Evolutionary conservation across 139 green algal species (phyloP).

Genomic region (Pleodorina starrii): DNA sequence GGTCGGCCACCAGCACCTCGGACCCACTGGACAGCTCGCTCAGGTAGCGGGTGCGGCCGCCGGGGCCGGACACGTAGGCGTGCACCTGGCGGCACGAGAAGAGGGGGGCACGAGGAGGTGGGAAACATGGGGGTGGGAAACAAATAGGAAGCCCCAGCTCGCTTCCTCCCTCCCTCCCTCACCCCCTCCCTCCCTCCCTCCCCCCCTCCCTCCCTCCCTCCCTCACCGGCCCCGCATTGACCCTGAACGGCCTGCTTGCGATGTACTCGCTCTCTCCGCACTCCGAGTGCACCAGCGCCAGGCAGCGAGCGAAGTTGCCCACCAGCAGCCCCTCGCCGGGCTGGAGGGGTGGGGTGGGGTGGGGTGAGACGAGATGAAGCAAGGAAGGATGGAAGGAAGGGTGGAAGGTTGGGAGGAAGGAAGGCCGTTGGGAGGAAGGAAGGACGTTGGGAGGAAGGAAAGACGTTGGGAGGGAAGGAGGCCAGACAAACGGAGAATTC

Average conservation of each 20-base stretch:
- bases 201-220: no score
- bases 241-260: constrained; percentile 86
- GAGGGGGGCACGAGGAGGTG: no score
- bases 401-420: no score
- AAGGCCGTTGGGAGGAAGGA: not conserved
- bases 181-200: not conserved
- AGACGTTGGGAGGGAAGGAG: no score
- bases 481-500: no score
- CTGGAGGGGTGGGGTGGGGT: not conserved
- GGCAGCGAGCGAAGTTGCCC: constrained; percentile 85
- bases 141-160: no score
- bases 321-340: constrained; percentile 93
- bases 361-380: not conserved
- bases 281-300: constrained; percentile 94
- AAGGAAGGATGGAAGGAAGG: not conserved
- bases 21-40: constrained; percentile 78
- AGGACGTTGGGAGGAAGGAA: no score
- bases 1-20: constrained; percentile 81
- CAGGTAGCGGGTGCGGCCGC: constrained; percentile 87
- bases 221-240: constrained; percentile 90
- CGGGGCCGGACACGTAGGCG: constrained; percentile 77
- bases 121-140: no score
- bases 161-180: not conserved
- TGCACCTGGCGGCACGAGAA: no score
- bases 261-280: constrained; percentile 87